Evolutionary conservation across 768 basidiomycete species (phyloP), one percentile per base, ranked within the genome.

Genomic region (Melanogaster broomeanus): DNA sequence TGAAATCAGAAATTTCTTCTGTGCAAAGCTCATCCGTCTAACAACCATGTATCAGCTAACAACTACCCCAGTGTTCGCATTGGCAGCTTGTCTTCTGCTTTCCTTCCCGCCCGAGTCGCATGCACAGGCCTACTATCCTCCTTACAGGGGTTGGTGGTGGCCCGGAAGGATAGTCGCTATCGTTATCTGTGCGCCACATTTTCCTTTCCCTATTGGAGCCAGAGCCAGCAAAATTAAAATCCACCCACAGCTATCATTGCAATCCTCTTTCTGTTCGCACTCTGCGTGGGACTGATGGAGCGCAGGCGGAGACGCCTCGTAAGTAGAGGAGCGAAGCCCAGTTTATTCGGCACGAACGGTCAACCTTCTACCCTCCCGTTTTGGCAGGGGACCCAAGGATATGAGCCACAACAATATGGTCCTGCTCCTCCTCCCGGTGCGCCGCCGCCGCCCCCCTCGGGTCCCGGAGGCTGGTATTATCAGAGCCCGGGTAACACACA

Each of bases 121-220:
- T 6, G 63, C 66, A 11, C 61, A 66, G 22, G 19, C 43, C 11
- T 3, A 0, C 8, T 0, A 13, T 19, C 25, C 49, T n/a, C 34
- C 30, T 47, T 11, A 57, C 24, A 37, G 45, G 24, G 15, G 30
- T 35, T 62, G 66, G 61, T 30, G 67, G 37, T 43, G 66, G 8
- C 63, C 63, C 12, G 63, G 51, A 5, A 61, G 68, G 19, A 64
- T 68, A 48, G 59, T 28, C 16, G 66, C 59, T 12, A 40, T 68
- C 5, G 57, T 58, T 13, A 8, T 68, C 39, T 68, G 66, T 70
- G 7, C 18, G 65, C 52, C 28, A 4, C 16, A 13, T 37, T 8
- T n/a, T 24, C 18, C 24, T 22, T 2, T 28, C n/a, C 1, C 18
- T 19, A 11, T 2, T 3, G 28, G 6, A 16, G 7, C 2, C 30